phyloP scores from a whole-genome alignment of 768 basidiomycete species.

The Suillus paluster region DNA sequence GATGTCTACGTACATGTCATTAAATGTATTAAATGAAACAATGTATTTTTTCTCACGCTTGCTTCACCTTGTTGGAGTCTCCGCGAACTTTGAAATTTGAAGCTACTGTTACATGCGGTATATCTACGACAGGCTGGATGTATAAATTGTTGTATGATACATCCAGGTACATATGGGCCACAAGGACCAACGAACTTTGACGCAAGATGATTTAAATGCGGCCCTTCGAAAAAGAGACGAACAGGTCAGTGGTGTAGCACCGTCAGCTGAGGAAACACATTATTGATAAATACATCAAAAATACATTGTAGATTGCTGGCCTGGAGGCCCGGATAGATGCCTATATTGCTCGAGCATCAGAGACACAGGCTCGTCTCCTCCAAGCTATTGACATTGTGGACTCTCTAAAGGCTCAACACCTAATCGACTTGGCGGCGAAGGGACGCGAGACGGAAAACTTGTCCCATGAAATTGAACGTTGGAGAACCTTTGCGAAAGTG shows the following conservation, averaged over 20 bases:
- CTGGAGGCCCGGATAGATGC: constrained; percentile 40
- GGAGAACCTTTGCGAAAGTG: constrained; percentile 33
- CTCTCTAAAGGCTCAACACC: constrained; percentile 42
- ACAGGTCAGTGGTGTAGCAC: constrained; percentile 22
- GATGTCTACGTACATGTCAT: too few species aligned
- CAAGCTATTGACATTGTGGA: constrained; percentile 57
- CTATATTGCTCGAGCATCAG: constrained; percentile 43
- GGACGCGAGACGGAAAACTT: constrained; percentile 39
- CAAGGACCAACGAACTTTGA: constrained; percentile 18
- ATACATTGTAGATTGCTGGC: constrained; percentile 26
- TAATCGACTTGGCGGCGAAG: constrained; percentile 42
- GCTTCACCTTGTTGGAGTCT: not conserved
- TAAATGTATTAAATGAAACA: not conserved
- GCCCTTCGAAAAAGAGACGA: constrained; percentile 30
- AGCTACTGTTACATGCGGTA: not conserved
- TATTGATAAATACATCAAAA: not conserved
- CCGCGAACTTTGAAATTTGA: not conserved
- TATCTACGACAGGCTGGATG: constrained; percentile 12
- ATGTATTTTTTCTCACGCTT: not conserved
- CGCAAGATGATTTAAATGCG: constrained; percentile 23
- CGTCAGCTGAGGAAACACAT: not conserved
- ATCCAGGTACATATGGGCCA: constrained; percentile 25
- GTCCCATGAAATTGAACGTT: constrained; percentile 42
- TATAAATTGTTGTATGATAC: constrained; percentile 5
- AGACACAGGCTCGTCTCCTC: constrained; percentile 50